A percentile compares a stretch with the other conserved stretches of the same genome.
Evolutionary conservation across 2,329 filamentous ascomycete species (phyloP).

Genomic region (Laburnicola sp.): DNA sequence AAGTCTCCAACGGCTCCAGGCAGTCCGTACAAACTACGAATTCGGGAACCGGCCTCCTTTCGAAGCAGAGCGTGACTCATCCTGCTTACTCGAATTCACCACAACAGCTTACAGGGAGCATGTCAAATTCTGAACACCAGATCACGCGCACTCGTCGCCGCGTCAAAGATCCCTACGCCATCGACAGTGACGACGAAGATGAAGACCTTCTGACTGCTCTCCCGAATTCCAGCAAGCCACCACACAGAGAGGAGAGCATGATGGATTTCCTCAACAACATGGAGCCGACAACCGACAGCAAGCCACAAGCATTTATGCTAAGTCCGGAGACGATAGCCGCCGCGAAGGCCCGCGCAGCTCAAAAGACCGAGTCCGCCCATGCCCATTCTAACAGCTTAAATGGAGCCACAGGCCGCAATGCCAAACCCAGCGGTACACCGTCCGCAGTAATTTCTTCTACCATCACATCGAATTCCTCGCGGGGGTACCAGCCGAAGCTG

Average conservation of each 20-base stretch:
- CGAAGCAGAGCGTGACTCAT: conserved; percentile 36
- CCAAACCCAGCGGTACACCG: conserved; percentile 2
- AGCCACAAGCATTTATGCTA: conserved; percentile 40
- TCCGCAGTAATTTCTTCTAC: conserved; percentile 20
- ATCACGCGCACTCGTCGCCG: conserved; percentile 75
- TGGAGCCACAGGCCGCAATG: conserved; percentile 11
- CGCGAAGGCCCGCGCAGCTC: conserved; percentile 31
- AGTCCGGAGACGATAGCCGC: conserved; percentile 38
- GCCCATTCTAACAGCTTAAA: conserved; percentile 11
- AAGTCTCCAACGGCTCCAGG: conserved; percentile 42
- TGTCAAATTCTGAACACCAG: conserved; percentile 50
- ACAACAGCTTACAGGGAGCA: conserved; percentile 39
- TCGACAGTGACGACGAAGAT: conserved; percentile 62
- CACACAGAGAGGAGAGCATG: conserved; percentile 58
- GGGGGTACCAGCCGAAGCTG: conserved; percentile 30
- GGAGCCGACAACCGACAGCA: conserved; percentile 58
- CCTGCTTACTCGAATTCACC: conserved; percentile 44
- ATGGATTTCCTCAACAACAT: conserved; percentile 74
- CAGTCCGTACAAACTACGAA: conserved; percentile 65
- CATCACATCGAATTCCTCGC: conserved; percentile 24
- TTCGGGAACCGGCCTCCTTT: conserved; percentile 71
- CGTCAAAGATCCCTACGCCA: conserved; percentile 88
- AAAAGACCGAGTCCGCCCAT: conserved; percentile 8
- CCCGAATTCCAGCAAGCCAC: conserved; percentile 41
- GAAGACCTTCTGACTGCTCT: conserved; percentile 57